These are phyloP conservation scores for Albugo laibachii DNA, from an alignment of 352 stramenopile species.

Conservation along the genomic window DNA sequence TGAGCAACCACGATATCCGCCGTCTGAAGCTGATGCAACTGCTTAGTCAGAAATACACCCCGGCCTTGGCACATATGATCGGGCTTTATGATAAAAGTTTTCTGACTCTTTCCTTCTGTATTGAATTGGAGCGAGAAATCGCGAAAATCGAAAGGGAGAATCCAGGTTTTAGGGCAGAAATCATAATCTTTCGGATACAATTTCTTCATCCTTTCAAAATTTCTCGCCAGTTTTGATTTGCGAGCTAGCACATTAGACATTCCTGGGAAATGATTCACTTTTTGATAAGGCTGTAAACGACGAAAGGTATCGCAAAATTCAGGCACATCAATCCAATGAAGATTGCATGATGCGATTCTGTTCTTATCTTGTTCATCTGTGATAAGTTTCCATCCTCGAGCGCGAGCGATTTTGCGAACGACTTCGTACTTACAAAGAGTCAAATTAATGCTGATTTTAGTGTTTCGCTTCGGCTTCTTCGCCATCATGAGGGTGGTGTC, in stretches of 20 bases:
- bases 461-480: too few species aligned
- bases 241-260: slow-evolving; percentile 85
- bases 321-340: slow-evolving; percentile 91
- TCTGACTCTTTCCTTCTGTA: slow-evolving; percentile 63
- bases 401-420: slow-evolving; percentile 50
- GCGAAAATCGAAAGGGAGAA: slow-evolving; percentile 87
- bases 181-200: slow-evolving; percentile 84
- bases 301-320: slow-evolving; percentile 83
- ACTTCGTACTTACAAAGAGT: slow-evolving; percentile 67
- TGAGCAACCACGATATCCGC: slow-evolving; percentile 75
- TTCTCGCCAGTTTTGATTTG: slow-evolving; percentile 89
- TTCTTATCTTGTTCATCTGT: slow-evolving; percentile 51
- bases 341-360: slow-evolving; percentile 56
- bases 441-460: slow-evolving; percentile 36
- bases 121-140: slow-evolving; percentile 88
- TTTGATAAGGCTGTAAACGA: slow-evolving; percentile 80
- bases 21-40: slow-evolving; percentile 76
- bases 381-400: slow-evolving; percentile 53
- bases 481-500: too few species aligned
- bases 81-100: slow-evolving; percentile 93
- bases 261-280: slow-evolving; percentile 91
- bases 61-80: slow-evolving; percentile 76
- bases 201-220: slow-evolving; percentile 91
- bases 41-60: slow-evolving; percentile 89
- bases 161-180: slow-evolving; percentile 92